A percentile compares a stretch with the other conserved stretches of the same genome.
phyloP scores from a whole-genome alignment of 2,329 filamentous ascomycete species.

The Monilinia fructicola region DNA sequence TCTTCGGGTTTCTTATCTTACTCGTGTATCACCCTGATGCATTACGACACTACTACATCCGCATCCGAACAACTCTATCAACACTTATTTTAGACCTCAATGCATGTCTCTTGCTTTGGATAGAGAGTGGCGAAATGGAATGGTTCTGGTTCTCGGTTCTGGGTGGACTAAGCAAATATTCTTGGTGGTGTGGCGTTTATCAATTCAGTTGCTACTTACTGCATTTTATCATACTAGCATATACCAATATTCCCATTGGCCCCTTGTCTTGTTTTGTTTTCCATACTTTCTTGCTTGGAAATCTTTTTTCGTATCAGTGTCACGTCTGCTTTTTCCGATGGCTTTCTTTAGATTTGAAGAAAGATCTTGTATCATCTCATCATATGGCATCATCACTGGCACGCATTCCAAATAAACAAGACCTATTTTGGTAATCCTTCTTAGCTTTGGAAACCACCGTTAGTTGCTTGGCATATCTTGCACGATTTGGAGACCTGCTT shows the following conservation, averaged over 20 bases:
- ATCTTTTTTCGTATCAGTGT: slow-evolving; percentile 10
- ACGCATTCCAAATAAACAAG: slow-evolving; percentile 8
- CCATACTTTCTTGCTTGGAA: slow-evolving; percentile 11
- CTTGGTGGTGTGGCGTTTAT: slow-evolving; percentile 19
- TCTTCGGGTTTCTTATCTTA: slow-evolving; percentile 5
- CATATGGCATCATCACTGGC: slow-evolving; percentile 16
- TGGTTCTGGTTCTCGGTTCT: slow-evolving; percentile 6
- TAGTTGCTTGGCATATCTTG: slow-evolving; percentile 18
- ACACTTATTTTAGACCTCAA: slow-evolving; percentile 14
- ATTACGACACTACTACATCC: slow-evolving; percentile 14
- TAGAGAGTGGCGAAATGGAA: slow-evolving; percentile 7
- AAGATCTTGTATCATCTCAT: slow-evolving; percentile 16
- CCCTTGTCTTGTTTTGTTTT: slow-evolving; percentile 11
- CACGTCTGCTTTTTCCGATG: slow-evolving; percentile 11
- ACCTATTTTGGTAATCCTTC: background rate
- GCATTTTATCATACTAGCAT: slow-evolving; percentile 22
- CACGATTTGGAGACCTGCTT: slow-evolving; percentile 14
- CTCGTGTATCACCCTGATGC: slow-evolving; percentile 16
- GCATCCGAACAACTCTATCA: background rate
- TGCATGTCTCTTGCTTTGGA: slow-evolving; percentile 12
- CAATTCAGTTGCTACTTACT: slow-evolving; percentile 5
- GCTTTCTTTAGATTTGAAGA: background rate
- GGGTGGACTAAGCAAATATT: slow-evolving; percentile 12
- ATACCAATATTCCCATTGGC: slow-evolving; percentile 20
- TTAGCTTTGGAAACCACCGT: slow-evolving; percentile 5